phyloP scores from a whole-genome alignment of 306 rosid genomes.

The Fragaria vesca region DNA sequence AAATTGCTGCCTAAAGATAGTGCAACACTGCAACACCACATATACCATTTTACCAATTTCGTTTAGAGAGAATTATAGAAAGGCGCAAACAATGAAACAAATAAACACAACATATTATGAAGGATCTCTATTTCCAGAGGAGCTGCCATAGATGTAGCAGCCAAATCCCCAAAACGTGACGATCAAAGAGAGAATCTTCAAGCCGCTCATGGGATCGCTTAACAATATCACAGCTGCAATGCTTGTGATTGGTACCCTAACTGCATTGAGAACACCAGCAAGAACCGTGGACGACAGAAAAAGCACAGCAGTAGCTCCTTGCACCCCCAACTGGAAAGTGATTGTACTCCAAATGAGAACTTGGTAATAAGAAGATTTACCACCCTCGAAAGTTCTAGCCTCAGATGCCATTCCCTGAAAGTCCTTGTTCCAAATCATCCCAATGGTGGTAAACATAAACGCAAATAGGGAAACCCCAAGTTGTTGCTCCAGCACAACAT shows the following conservation, averaged over 20 bases:
- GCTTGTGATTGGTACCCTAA: slow-evolving; percentile 82
- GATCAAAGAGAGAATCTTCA: slow-evolving; percentile 58
- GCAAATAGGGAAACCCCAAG: slow-evolving; percentile 77
- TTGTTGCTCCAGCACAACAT: slow-evolving; percentile 91
- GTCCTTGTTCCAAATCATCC: slow-evolving; percentile 48
- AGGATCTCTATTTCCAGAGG: slow-evolving; percentile 30
- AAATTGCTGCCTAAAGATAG: neutral
- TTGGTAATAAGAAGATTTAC: slow-evolving; percentile 52
- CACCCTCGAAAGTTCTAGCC: slow-evolving; percentile 63
- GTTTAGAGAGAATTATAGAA: neutral
- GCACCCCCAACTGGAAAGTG: slow-evolving; percentile 79
- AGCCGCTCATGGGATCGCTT: slow-evolving; percentile 77
- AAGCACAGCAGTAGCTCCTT: slow-evolving; percentile 75
- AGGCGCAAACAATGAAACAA: neutral
- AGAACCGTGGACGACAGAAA: slow-evolving; percentile 87
- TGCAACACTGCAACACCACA: no score
- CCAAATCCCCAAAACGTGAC: slow-evolving; percentile 58
- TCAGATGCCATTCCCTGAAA: slow-evolving; percentile 65
- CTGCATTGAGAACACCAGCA: slow-evolving; percentile 90
- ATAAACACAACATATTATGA: neutral
- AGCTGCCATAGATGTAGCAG: slow-evolving; percentile 67
- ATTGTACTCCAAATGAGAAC: slow-evolving; percentile 75
- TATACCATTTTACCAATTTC: neutral
- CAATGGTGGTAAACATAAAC: slow-evolving; percentile 68
- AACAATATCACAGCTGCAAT: slow-evolving; percentile 84